Percentiles rank a stretch among this genome's conserved stretches.
Conservation (phyloP, 768 basidiomycete species). For the Mycena filopes region DNA sequence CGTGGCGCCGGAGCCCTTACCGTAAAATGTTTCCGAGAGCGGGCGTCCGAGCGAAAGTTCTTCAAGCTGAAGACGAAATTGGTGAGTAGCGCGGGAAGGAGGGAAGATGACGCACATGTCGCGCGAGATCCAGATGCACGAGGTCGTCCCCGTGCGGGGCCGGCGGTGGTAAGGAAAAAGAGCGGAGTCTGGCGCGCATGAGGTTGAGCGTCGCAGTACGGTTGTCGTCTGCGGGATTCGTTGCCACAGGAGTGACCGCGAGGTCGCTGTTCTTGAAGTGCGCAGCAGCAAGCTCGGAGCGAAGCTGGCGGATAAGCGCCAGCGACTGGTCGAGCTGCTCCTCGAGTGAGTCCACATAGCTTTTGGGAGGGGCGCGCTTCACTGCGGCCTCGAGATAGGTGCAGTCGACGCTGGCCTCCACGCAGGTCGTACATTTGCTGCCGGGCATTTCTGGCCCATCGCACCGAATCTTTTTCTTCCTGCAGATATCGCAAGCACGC, state of each 20-base stretch:
- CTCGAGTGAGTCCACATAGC: constrained; percentile 19
- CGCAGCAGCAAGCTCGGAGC: constrained; percentile 8
- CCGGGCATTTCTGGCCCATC: background rate
- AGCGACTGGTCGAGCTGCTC: constrained; percentile 12
- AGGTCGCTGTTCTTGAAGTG: background rate
- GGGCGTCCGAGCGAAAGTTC: background rate
- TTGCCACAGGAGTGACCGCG: too few species aligned
- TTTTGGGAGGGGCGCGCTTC: background rate
- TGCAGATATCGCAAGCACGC: constrained; percentile 5
- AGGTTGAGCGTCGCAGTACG: constrained; percentile 1
- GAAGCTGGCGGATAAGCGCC: background rate
- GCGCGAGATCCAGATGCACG: constrained; percentile 4
- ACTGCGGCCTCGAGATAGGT: background rate
- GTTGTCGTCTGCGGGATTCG: too few species aligned
- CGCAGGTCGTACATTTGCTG: background rate
- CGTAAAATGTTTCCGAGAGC: background rate
- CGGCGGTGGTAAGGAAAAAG: constrained; percentile 2
- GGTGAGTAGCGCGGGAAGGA: background rate
- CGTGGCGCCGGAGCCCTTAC: constrained; percentile 1
- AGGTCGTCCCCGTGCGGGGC: constrained; percentile 21
- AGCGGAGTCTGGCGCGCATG: constrained; percentile 10
- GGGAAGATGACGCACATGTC: background rate
- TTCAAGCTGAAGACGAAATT: background rate
- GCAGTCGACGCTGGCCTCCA: background rate
- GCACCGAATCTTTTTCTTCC: too few species aligned